A percentile compares a stretch with the other conserved stretches of the same genome.
phyloP scores from a whole-genome alignment of 2,329 filamentous ascomycete species.

The Fusarium irregulare region DNA sequence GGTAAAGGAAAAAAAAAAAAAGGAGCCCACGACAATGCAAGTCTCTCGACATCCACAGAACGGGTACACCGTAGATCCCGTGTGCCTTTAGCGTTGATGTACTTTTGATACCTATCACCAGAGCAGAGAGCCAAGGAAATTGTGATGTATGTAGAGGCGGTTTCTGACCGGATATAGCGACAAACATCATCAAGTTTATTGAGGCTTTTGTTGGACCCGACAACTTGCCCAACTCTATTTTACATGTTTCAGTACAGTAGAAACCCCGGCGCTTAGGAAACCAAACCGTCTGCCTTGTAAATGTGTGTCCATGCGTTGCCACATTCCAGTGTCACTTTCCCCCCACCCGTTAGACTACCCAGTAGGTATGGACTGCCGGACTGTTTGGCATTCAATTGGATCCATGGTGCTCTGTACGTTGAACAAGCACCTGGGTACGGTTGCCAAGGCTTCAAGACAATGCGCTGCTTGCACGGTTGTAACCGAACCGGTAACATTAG shows the following conservation, averaged over 20 bases:
- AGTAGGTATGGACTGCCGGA: background rate
- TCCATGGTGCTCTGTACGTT: background rate
- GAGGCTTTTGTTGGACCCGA: background rate
- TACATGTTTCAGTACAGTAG: conserved; percentile 2
- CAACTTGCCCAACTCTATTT: background rate
- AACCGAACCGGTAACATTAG: background rate
- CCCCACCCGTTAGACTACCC: background rate
- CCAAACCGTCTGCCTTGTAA: background rate
- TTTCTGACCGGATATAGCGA: background rate
- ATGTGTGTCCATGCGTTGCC: background rate
- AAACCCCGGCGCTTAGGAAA: background rate
- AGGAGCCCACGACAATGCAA: conserved; percentile 28
- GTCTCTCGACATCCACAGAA: conserved; percentile 27
- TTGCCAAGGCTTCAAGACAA: background rate
- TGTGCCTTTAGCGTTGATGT: background rate
- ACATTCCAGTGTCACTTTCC: background rate
- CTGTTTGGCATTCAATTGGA: background rate
- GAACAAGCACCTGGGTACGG: background rate
- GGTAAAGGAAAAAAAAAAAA: background rate
- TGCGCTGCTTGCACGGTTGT: background rate
- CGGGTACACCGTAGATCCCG: conserved; percentile 44
- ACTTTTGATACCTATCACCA: background rate
- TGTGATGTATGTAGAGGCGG: background rate
- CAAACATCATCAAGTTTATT: background rate
- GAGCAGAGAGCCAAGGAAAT: background rate